Base-by-base conservation (phyloP, 139 green algal genomes). In the Spirogloea muscicola region DNA sequence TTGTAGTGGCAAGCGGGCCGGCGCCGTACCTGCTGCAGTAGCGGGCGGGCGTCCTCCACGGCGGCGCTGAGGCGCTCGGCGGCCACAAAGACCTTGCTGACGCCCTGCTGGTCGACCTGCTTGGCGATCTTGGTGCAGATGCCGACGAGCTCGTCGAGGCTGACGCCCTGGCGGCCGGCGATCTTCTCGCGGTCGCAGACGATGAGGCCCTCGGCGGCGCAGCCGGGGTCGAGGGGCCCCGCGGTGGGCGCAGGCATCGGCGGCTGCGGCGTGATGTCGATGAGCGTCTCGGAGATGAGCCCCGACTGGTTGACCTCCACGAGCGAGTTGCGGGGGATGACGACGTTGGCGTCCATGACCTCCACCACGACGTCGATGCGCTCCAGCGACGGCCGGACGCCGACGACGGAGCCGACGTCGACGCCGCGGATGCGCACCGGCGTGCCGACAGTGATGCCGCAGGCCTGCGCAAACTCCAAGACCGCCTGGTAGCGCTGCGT, bases 231-330 rank as follows among this genome's bases (percentile, higher is more conserved):
- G 6, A 92, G 48, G 2, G 91, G 91, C n/a, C 81, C 84, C 2
- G 81, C 84, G 61, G 84, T 84, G 71, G 89, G 89, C 3, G 89
- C 51, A 31, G 90, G 89, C 10, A 94, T 85, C 21, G 91, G 90
- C 10, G 88, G 59, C 81, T 91, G 85, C 9, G 94, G 94, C 0
- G 92, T 98, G 79, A 99, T 95, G 87, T 98, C 94, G 43, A 99
- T 90, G 29, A 99, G 89, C 40, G 83, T 87, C 85, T 96, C 91
- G 0, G 90, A 91, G 57, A 98, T 97, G 25, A 98, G 85, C 3
- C 94, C 94, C 3, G 70, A 89, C 84, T 99, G 94, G 85, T 99
- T 99, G 48, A 94, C 94, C 78, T 97, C 92, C 33, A 99, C 91
- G 2, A 93, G 65, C 3, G 87, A 88, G 76, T 96, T 96, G 33